These are phyloP conservation scores for Pseudotsuga menziesii DNA, from an alignment of 75 land plant species.

Conservation along the genomic window DNA sequence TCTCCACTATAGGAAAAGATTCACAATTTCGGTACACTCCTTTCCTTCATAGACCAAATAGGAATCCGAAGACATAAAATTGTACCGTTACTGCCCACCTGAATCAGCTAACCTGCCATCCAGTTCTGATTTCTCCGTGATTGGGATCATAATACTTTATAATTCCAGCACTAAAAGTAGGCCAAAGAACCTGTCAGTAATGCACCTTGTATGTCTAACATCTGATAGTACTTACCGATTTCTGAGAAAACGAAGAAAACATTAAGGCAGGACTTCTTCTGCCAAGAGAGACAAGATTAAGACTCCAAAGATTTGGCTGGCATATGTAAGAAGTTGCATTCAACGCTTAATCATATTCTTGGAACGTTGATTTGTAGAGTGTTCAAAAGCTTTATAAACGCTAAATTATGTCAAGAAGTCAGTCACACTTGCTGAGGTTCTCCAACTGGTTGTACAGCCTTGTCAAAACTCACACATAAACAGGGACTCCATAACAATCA, in stretches of 20 bases:
- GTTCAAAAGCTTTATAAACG: not conserved
- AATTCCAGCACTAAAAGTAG: not conserved
- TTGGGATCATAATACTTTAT: not conserved
- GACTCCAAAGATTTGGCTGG: not conserved
- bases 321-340: conserved; percentile 1
- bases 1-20: not conserved
- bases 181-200: not conserved
- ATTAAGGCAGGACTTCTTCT: not conserved
- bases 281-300: not conserved
- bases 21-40: not conserved
- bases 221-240: not conserved
- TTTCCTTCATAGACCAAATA: not conserved
- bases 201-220: not conserved
- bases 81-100: not conserved
- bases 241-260: not conserved
- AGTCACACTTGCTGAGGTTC: not conserved
- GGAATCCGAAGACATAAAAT: not conserved
- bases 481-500: not conserved
- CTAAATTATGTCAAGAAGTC: not conserved
- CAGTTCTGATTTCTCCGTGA: not conserved
- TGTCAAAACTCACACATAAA: not conserved
- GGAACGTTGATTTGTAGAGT: not conserved
- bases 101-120: not conserved
- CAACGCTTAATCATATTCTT: not conserved
- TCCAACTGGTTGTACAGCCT: not conserved